Evolutionary conservation across 371 early-diverging fungal species (phyloP).

Genomic region (Syncephalastrum monosporum): DNA sequence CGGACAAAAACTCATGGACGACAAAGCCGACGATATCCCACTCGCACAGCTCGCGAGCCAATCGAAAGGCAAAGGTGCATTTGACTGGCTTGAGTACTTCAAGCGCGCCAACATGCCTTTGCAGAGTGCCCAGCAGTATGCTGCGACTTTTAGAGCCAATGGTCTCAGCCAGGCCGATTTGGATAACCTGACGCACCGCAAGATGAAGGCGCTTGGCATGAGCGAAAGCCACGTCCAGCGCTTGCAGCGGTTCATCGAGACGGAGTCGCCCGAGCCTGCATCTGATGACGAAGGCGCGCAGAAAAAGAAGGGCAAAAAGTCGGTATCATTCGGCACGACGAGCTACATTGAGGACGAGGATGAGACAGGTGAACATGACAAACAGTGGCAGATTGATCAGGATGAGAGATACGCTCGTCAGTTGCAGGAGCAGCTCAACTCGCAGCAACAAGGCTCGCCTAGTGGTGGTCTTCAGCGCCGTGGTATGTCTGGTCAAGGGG

Average conservation of each 20-base stretch:
- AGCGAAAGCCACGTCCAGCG: conserved; percentile 80
- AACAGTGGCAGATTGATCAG: conserved; percentile 46
- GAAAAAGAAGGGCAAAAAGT: conserved; percentile 32
- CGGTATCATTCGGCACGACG: conserved; percentile 45
- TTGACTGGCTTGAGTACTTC: conserved; percentile 92
- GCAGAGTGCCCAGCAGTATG: conserved; percentile 74
- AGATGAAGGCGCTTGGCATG: conserved; percentile 75
- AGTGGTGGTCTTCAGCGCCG: conserved; percentile 31
- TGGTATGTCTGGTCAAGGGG: conserved; percentile 16
- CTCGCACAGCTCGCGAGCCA: conserved; percentile 44
- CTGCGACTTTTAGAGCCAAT: conserved; percentile 76
- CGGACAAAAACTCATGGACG: conserved; percentile 53
- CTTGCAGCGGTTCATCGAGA: conserved; percentile 63
- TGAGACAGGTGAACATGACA: conserved; percentile 15
- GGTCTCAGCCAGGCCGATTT: conserved; percentile 71
- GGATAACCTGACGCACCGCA: conserved; percentile 68
- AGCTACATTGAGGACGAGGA: conserved; percentile 41
- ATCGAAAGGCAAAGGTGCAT: conserved; percentile 35
- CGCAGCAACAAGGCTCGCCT: conserved; percentile 15
- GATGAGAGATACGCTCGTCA: conserved; percentile 81
- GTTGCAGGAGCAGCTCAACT: conserved; percentile 68
- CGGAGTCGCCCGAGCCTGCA: conserved; percentile 32
- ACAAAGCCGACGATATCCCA: conserved; percentile 37
- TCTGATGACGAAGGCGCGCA: conserved; percentile 36
- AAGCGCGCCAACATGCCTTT: conserved; percentile 72